These are phyloP conservation scores for Nyssa sinensis DNA, from an alignment of 148 eudicot species.

Conservation along the genomic window DNA sequence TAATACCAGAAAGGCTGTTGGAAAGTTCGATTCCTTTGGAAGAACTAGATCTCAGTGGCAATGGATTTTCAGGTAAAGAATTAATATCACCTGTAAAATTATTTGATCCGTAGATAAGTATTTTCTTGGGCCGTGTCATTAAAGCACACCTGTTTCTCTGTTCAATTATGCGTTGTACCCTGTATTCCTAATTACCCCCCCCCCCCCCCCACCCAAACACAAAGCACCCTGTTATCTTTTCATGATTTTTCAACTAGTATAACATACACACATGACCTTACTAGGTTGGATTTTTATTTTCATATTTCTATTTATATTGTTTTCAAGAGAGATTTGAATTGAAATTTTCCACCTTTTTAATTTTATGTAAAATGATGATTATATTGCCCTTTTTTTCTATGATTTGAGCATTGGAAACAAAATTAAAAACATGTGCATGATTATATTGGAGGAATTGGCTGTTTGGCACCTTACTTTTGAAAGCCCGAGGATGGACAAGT, in stretches of 20 bases:
- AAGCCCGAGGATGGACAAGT: background rate
- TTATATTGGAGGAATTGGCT: background rate
- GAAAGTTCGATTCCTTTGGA: slow-evolving; percentile 51
- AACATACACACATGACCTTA: background rate
- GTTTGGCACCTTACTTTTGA: background rate
- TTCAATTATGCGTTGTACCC: background rate
- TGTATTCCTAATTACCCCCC: too few species aligned
- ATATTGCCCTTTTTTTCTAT: too few species aligned
- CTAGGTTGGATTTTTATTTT: too few species aligned
- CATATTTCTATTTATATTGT: too few species aligned
- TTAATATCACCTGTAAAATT: background rate
- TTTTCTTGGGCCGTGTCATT: background rate
- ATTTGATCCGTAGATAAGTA: background rate
- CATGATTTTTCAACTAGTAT: too few species aligned
- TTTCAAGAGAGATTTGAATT: too few species aligned
- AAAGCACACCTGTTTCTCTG: background rate
- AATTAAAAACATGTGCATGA: too few species aligned
- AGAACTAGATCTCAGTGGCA: slow-evolving; percentile 85
- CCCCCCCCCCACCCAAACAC: too few species aligned
- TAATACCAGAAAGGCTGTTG: slow-evolving; percentile 56
- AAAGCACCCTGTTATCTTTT: too few species aligned
- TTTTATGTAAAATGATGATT: too few species aligned
- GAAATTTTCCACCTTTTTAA: background rate
- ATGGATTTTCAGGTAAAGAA: slow-evolving; percentile 81
- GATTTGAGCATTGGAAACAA: too few species aligned